These are phyloP conservation scores for Hygrophoropsis aurantiaca DNA, from an alignment of 768 basidiomycete genomes.

Conservation along the genomic window DNA sequence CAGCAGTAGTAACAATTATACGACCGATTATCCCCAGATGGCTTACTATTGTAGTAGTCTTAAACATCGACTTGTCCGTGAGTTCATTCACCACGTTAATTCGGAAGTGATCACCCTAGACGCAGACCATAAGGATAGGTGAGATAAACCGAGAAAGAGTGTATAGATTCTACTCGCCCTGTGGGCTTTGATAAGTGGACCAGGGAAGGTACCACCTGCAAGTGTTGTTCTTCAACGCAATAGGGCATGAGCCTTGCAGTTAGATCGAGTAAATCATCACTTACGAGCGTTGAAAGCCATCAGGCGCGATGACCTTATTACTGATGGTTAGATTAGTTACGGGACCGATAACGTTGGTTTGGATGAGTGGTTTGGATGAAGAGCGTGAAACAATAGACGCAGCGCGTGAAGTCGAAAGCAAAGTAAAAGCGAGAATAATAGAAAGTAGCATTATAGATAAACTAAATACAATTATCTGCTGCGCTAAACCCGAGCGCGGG, in stretches of 20 bases:
- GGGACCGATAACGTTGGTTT: slow-evolving; percentile 11
- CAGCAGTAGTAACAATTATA: not conserved
- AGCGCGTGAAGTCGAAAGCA: slow-evolving; percentile 9
- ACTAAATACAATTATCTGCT: not conserved
- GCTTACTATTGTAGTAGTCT: slow-evolving; percentile 45
- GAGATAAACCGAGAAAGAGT: not conserved
- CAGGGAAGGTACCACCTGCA: slow-evolving; percentile 47
- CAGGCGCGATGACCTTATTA: slow-evolving; percentile 44
- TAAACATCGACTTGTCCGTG: slow-evolving; percentile 46
- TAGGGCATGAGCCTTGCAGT: not conserved
- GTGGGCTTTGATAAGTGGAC: slow-evolving; percentile 39
- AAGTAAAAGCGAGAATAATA: slow-evolving; percentile 5
- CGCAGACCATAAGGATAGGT: not conserved
- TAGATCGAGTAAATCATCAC: slow-evolving; percentile 10
- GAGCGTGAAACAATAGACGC: slow-evolving; percentile 18
- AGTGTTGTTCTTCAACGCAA: slow-evolving; percentile 21
- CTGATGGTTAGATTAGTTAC: slow-evolving; percentile 34
- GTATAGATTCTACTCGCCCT: slow-evolving; percentile 34
- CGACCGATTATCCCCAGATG: not conserved
- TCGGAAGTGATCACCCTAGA: slow-evolving; percentile 38
- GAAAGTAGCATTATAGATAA: slow-evolving; percentile 10
- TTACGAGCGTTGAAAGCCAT: slow-evolving; percentile 47
- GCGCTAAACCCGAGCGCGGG: not conserved
- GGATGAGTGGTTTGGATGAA: slow-evolving; percentile 3
- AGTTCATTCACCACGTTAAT: slow-evolving; percentile 48